Evolutionary conservation across 805 yeast species (phyloP).

Genomic region (Pichia exigua): DNA sequence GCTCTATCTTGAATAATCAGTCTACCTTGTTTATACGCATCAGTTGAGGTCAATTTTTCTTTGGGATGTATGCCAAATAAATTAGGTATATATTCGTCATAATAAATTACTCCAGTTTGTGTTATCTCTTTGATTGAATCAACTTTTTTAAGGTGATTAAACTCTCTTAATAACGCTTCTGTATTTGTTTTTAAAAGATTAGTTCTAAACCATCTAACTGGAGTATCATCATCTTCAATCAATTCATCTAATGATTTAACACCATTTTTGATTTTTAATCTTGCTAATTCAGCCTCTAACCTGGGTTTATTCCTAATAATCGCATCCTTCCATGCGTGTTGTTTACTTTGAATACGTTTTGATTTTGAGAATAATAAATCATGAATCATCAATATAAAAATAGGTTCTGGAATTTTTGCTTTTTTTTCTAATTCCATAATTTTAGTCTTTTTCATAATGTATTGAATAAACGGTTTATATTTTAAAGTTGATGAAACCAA

Average conservation of each 20-base stretch:
- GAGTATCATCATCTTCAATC: conserved; percentile 54
- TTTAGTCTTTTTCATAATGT: conserved; percentile 59
- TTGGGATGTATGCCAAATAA: conserved; percentile 77
- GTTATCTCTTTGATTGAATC: conserved; percentile 33
- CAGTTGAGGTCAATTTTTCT: conserved; percentile 60
- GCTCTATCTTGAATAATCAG: conserved; percentile 93
- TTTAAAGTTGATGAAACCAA: conserved; percentile 70
- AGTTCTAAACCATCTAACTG: conserved; percentile 72
- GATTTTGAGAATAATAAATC: conserved; percentile 69
- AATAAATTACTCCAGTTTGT: conserved; percentile 51
- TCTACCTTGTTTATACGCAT: conserved; percentile 64
- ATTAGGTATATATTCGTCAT: conserved; percentile 66
- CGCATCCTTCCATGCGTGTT: conserved; percentile 77
- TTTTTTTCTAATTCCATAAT: conserved; percentile 47
- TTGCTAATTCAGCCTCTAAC: conserved; percentile 72
- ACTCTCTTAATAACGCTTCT: conserved; percentile 33
- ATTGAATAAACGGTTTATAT: conserved; percentile 55
- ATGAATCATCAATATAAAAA: conserved; percentile 64
- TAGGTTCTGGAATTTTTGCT: conserved; percentile 39
- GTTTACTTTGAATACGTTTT: conserved; percentile 84
- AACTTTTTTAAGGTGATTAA: conserved; percentile 40
- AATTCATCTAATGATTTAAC: conserved; percentile 49
- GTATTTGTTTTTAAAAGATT: conserved; percentile 51
- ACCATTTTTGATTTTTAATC: conserved; percentile 64
- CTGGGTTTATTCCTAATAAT: conserved; percentile 73